Conservation (phyloP, 352 stramenopile genomes). For the Phytophthora aleatoria region DNA sequence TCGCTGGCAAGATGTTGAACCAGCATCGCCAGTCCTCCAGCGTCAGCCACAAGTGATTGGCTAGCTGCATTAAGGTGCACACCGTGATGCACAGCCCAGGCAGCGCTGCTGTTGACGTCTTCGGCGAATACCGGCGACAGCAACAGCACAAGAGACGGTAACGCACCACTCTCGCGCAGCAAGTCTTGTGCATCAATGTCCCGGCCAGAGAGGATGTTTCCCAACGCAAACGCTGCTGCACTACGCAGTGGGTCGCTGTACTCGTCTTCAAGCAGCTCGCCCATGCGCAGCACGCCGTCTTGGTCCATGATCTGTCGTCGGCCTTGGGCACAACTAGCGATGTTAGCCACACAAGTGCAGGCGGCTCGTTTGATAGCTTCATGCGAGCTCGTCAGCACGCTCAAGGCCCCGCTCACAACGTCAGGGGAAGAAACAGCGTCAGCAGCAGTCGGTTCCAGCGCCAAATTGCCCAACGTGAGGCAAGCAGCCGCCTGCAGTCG, state of each 20-base stretch:
- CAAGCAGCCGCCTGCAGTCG: constrained; percentile 67
- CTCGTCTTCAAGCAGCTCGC: constrained; percentile 53
- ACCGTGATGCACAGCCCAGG: constrained; percentile 77
- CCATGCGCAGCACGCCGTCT: constrained; percentile 49
- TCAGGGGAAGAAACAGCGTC: constrained; percentile 34
- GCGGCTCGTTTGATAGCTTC: constrained; percentile 66
- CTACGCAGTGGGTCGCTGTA: constrained; percentile 63
- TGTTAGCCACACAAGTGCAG: constrained; percentile 57
- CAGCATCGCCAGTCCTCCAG: constrained; percentile 63
- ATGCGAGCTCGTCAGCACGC: constrained; percentile 54
- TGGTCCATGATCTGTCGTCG: constrained; percentile 54
- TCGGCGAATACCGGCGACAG: constrained; percentile 67
- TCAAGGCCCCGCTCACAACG: constrained; percentile 49
- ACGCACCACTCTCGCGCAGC: constrained; percentile 57
- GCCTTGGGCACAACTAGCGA: constrained; percentile 46
- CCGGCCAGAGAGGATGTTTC: constrained; percentile 65
- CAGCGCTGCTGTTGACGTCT: constrained; percentile 70
- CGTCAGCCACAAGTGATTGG: constrained; percentile 62
- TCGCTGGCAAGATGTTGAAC: constrained; percentile 48
- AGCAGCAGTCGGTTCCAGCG: constrained; percentile 44
- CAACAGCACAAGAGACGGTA: constrained; percentile 65
- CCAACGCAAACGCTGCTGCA: constrained; percentile 63
- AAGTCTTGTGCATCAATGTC: constrained; percentile 65
- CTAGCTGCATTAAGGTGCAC: constrained; percentile 68
- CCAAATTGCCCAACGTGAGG: constrained; percentile 67